Evolutionary conservation across 805 yeast genomes (phyloP).

Genomic region (Candida maltosa): DNA sequence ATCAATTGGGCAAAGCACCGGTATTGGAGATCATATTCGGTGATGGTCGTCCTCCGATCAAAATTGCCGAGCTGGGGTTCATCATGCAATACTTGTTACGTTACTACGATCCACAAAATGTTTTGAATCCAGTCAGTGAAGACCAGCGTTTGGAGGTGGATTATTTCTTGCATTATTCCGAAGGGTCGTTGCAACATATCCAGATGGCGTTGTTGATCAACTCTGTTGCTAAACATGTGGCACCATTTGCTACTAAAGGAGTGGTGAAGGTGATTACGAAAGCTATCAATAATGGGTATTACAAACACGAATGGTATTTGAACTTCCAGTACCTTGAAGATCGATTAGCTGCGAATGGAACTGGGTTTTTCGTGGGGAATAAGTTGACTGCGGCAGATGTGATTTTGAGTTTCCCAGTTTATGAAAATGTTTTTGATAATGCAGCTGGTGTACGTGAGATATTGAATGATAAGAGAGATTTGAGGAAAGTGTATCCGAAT

Average conservation of each 20-base stretch:
- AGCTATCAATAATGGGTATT: slow-evolving; percentile 47
- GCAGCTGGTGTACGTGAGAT: slow-evolving; percentile 31
- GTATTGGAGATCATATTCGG: slow-evolving; percentile 42
- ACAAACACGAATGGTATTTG: slow-evolving; percentile 42
- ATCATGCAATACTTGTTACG: slow-evolving; percentile 35
- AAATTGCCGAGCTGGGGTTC: slow-evolving; percentile 36
- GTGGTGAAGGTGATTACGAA: slow-evolving; percentile 42
- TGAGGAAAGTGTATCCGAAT: slow-evolving; percentile 30
- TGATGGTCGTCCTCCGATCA: slow-evolving; percentile 32
- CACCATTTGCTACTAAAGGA: slow-evolving; percentile 48
- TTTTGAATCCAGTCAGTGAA: slow-evolving; percentile 24
- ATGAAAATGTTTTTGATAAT: slow-evolving; percentile 34
- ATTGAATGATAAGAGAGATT: slow-evolving; percentile 29
- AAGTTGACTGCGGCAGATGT: slow-evolving; percentile 37
- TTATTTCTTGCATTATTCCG: slow-evolving; percentile 55
- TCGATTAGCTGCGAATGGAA: slow-evolving; percentile 20
- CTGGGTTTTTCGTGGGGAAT: slow-evolving; percentile 36
- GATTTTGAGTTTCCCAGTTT: slow-evolving; percentile 33
- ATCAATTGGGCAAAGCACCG: slow-evolving; percentile 66
- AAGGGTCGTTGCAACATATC: slow-evolving; percentile 58
- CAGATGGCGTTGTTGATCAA: slow-evolving; percentile 36
- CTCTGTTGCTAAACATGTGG: slow-evolving; percentile 36
- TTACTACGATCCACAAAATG: slow-evolving; percentile 30
- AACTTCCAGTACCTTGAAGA: slow-evolving; percentile 28
- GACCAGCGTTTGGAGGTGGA: slow-evolving; percentile 44